Base-by-base conservation (phyloP, 768 basidiomycete species). In the Suillus americanus region DNA sequence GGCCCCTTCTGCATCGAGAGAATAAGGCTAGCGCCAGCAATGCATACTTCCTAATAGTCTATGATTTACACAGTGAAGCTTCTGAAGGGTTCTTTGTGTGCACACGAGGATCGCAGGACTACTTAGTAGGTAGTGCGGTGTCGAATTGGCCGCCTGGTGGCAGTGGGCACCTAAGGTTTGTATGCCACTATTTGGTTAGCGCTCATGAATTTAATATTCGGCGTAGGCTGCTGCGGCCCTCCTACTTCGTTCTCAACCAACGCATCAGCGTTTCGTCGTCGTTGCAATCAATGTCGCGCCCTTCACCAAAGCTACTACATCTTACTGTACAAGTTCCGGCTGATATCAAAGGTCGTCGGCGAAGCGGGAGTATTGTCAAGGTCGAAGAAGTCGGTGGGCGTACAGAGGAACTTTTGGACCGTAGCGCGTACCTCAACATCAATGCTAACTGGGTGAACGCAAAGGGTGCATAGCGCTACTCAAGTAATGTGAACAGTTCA, bases 361-460 rank as follows among this genome's bases (percentile, higher is more conserved):
- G 91, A 55, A 89, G 89, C 61, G 83, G 82, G 63, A 92, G 91
- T 72, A 81, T 94, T 68, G 88, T 95, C 79, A 93, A 92, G 77
- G 91, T 95, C 61, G 93, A 95, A 76, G 83, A 91, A 71, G 85
- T 95, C 65, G 89, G 88, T 50, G 88, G 86, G 72, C 81, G 88
- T 60, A 79, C 86, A 57, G 91, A 95, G 71, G 90, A 93, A 71
- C 79, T 86, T 6, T 82, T 91, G 33, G 93, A 95, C 81, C 89
- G 91, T 71, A 87, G 86, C 70, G 86, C 89, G 38, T 94, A 92
- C 76, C 83, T 85, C 64, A 94, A 95, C 74, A 86, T 91, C 66
- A 97, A 97, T 73, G 92, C 92, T 23, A 86, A 94, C 72, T 97
- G 94, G 94, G 94, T 97, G 73, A 95, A 97, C 71, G 86, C 90